Evolutionary conservation across 768 basidiomycete genomes (phyloP).

Genomic region (Leccinum uliginosum): DNA sequence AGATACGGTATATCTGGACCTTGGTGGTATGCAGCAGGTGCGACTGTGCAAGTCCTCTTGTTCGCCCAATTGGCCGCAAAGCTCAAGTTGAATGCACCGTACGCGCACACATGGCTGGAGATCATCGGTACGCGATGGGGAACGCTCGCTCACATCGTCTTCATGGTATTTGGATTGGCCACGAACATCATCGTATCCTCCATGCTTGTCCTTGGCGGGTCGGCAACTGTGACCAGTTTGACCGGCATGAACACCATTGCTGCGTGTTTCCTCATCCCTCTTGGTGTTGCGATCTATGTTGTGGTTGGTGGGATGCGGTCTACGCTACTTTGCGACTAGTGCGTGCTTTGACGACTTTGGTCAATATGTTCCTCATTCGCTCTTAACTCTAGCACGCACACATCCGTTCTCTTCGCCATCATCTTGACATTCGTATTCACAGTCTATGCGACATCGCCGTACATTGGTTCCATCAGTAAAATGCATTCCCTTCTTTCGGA

Average conservation of each 20-base stretch:
- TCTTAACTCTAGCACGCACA: slow-evolving; percentile 62
- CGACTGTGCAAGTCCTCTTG: slow-evolving; percentile 83
- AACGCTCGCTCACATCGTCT: slow-evolving; percentile 67
- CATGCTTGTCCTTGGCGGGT: slow-evolving; percentile 75
- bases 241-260: slow-evolving; percentile 91
- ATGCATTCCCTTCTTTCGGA: slow-evolving; percentile 80
- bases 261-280: slow-evolving; percentile 86
- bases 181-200: slow-evolving; percentile 92
- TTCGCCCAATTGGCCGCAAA: slow-evolving; percentile 91
- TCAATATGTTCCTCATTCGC: not conserved
- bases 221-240: slow-evolving; percentile 82
- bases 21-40: slow-evolving; percentile 92
- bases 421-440: slow-evolving; percentile 76
- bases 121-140: slow-evolving; percentile 85
- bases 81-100: slow-evolving; percentile 86
- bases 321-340: slow-evolving; percentile 85
- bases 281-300: slow-evolving; percentile 86
- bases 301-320: slow-evolving; percentile 85
- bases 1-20: slow-evolving; percentile 82
- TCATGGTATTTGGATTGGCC: slow-evolving; percentile 90
- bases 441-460: slow-evolving; percentile 72
- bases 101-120: slow-evolving; percentile 84
- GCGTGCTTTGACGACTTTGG: slow-evolving; percentile 23
- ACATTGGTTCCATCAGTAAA: slow-evolving; percentile 70
- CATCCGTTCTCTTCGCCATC: slow-evolving; percentile 80